Base-by-base conservation (phyloP, 495 filamentous ascomycete species). In the Annulohypoxylon bovei region DNA sequence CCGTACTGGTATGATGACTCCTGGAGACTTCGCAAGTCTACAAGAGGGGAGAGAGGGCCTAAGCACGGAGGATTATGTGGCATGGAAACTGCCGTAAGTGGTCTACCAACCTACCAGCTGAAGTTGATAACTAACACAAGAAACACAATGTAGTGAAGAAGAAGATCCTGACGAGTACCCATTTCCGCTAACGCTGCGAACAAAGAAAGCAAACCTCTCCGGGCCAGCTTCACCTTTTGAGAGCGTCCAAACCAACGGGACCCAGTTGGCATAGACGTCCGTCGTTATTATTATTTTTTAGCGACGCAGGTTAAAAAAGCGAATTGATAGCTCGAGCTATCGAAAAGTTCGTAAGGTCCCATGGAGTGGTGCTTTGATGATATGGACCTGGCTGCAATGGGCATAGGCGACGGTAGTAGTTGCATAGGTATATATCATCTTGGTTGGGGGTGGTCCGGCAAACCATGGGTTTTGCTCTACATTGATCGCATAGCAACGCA, bases 41-140 rank as follows among this genome's bases (percentile, higher is more conserved):
- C 96, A 98, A 80, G 95, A 99, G 79, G 93, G 93, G 30, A 88
- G 90, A 47, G 95, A 99, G 79, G 95, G 95, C 2, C 80, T 99
- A 68, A 94, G 88, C 79, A 98, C 95, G 12, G 95, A 99, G 80
- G 95, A 99, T 75, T 98, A 99, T 76, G 91, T 98, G 69, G 90
- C 95, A 42, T 99, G 96, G 95, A 96, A 95, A 80, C 83, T 99
- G 22, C 95, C 95, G 92, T 98, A 87, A 91, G 94, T 91, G 23
- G 7, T n/a, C 16, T 12, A 16, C 46, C n/a, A n/a, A 37, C 11
- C 18, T 20, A 50, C 4, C 65, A 71, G 50, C 66, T 44, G 20
- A 49, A 32, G 39, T 44, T 35, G 12, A 20, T 53, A 60, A 25
- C 64, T 68, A 69, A 67, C 39, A 18, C 22, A 18, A 44, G 16